Base-by-base conservation (phyloP, 1,139 yeast species). In the Candida glucosophila region DNA sequence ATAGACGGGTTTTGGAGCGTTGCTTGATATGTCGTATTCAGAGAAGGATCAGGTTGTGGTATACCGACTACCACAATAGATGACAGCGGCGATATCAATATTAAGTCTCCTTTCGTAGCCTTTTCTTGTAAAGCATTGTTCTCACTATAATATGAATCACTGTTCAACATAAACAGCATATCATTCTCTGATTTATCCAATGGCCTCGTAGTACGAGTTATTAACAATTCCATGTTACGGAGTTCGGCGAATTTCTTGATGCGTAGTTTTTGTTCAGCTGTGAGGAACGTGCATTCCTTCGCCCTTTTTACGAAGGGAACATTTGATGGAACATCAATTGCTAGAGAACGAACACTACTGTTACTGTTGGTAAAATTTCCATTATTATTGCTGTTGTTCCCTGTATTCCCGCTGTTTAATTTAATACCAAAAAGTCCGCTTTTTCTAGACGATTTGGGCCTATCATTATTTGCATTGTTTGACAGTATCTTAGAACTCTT, bases 21-120 rank as follows among this genome's bases (percentile, higher is more conserved):
- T 41, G 58, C 61, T 2, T 65, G 64, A 29, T 59, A 60, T 9
- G 41, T 40, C 16, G 62, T 40, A 97, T 98, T 55, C 90, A 47
- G 1, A 23, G 40, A 47, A 1, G 58, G 43, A 29, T 64, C 71
- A 1, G 69, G 67, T 12, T 50, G 49, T 1, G 70, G 69, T n/a
- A 64, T 63, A 0, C 71, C 71, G 6, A 64, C 56, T 4, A 64
- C 42, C 4, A 64, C 53, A 11, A 56, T 52, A 28, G 59, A 49
- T 3, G 63, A 55, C 21, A 49, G 47, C 1, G n/a, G n/a, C n/a
- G n/a, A n/a, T n/a, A n/a, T n/a, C n/a, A n/a, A n/a, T n/a, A n/a
- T n/a, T n/a, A n/a, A n/a, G n/a, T n/a, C n/a, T n/a, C n/a, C n/a
- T n/a, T 56, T 32, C 9, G 54, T 45, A 3, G 58, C 41, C n/a